Conservation (phyloP, 257 asterid genomes). For the Ligustrum vulgare region DNA sequence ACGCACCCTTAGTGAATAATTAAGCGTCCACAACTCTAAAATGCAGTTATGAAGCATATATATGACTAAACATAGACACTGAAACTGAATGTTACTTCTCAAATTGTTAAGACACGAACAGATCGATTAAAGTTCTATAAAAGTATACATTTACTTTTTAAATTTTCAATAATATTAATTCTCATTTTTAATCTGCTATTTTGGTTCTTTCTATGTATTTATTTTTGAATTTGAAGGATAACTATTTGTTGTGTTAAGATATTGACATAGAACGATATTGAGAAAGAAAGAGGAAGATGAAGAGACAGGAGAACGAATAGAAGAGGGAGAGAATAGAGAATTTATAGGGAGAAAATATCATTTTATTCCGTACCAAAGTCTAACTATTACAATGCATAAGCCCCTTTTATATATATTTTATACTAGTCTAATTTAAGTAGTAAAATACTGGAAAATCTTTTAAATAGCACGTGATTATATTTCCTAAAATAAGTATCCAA, state of each 20-base stretch:
- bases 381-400: too few species aligned
- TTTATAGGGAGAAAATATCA: too few species aligned
- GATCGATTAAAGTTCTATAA: neutral
- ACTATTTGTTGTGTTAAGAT: conserved; percentile 34
- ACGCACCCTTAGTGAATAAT: neutral
- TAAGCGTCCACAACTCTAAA: neutral
- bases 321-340: too few species aligned
- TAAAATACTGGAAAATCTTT: too few species aligned
- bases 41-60: neutral
- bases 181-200: neutral
- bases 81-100: neutral
- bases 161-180: neutral
- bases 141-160: neutral
- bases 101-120: neutral
- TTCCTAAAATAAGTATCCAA: too few species aligned
- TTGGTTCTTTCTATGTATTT: neutral
- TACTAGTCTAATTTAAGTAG: too few species aligned
- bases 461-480: too few species aligned
- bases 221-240: neutral
- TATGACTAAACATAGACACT: neutral
- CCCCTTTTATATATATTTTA: too few species aligned
- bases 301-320: too few species aligned
- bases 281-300: too few species aligned
- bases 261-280: too few species aligned
- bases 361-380: too few species aligned